Evolutionary conservation across 1,139 yeast species (phyloP).

Genomic region (Diutina siamensis): DNA sequence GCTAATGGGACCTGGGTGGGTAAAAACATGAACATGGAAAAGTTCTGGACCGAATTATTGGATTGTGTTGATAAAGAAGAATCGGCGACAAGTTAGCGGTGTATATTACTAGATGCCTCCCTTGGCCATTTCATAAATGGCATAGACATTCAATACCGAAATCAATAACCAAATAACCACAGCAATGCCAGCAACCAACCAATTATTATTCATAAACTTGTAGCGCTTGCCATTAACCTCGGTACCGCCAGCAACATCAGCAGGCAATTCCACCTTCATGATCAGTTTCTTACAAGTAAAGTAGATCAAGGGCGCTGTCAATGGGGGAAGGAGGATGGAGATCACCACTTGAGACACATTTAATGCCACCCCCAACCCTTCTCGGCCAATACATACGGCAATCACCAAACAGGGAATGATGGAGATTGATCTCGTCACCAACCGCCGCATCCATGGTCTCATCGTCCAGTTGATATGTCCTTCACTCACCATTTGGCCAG

Average conservation of each 20-base stretch:
- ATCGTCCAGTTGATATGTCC: conserved; percentile 5
- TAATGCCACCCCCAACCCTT: conserved; percentile 5
- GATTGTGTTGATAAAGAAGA: conserved; percentile 1
- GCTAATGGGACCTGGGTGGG: background rate
- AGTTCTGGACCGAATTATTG: conserved; percentile 1
- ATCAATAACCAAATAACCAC: conserved; percentile 53
- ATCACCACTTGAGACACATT: conserved; percentile 4
- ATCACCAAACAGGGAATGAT: conserved; percentile 4
- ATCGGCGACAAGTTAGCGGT: no score
- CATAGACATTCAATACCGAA: conserved; percentile 53
- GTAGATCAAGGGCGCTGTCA: conserved; percentile 1
- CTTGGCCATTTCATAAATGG: conserved; percentile 50
- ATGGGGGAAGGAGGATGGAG: conserved; percentile 2
- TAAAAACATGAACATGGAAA: background rate
- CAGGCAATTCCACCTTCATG: conserved; percentile 21
- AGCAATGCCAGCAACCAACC: conserved; percentile 41
- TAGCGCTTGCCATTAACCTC: conserved; percentile 12
- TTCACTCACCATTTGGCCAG: conserved; percentile 5
- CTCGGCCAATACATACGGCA: conserved; percentile 2
- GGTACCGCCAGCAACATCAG: conserved; percentile 11
- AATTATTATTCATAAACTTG: conserved; percentile 46
- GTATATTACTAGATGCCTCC: no score
- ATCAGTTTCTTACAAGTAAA: background rate
- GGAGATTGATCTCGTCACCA: conserved; percentile 1
- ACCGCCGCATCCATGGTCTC: conserved; percentile 4